These are phyloP conservation scores for Sugiyamaella mastotermitis DNA, from an alignment of 805 yeast species.

Conservation along the genomic window DNA sequence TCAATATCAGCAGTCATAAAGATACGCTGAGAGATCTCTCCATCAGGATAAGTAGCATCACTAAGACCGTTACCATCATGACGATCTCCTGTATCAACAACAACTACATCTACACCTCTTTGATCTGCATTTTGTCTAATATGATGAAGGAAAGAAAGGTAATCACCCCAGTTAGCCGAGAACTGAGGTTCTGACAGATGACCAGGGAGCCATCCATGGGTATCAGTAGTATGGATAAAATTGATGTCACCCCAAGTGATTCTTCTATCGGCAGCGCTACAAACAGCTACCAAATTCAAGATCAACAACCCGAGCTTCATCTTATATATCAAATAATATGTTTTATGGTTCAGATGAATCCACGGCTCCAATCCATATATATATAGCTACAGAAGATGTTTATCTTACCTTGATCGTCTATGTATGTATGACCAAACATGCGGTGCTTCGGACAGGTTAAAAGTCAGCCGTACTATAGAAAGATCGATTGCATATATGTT, in stretches of 20 bases:
- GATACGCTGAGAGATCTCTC: constrained; percentile 52
- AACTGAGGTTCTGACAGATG: constrained; percentile 73
- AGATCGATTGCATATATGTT: too few species aligned
- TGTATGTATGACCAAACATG: too few species aligned
- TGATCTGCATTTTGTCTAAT: constrained; percentile 41
- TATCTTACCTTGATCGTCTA: too few species aligned
- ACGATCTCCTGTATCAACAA: constrained; percentile 87
- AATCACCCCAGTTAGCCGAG: constrained; percentile 91
- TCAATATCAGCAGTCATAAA: constrained; percentile 65
- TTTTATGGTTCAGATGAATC: too few species aligned
- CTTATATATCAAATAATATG: too few species aligned
- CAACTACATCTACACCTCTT: constrained; percentile 53
- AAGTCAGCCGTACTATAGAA: too few species aligned
- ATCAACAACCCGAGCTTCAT: too few species aligned
- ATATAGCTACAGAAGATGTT: too few species aligned
- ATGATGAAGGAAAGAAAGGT: constrained; percentile 56
- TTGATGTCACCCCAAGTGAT: constrained; percentile 67
- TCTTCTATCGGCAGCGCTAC: too few species aligned
- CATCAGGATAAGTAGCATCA: constrained; percentile 74
- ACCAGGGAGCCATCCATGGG: constrained; percentile 94
- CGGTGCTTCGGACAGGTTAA: too few species aligned
- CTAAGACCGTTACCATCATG: constrained; percentile 92
- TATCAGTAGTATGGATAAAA: constrained; percentile 91
- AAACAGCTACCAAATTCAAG: too few species aligned
- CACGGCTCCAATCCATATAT: too few species aligned